Conservation (phyloP, 2,329 filamentous ascomycete genomes). For the Aspergillus fumigatus region DNA sequence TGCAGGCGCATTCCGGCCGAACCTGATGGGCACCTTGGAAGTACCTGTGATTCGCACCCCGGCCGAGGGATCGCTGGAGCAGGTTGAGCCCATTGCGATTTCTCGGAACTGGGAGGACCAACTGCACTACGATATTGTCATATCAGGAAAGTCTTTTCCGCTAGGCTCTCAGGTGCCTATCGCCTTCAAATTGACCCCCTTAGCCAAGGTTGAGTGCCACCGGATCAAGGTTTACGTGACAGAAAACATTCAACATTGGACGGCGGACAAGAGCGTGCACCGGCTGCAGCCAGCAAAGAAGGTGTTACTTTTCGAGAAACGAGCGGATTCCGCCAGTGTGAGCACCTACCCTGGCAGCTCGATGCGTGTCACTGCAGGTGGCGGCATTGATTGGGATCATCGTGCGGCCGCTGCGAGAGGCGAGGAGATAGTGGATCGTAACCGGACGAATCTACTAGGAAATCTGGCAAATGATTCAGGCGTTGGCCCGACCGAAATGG, state of each 20-base stretch:
- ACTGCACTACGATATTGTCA: conserved; percentile 91
- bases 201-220: conserved; percentile 91
- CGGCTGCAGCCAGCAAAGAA: conserved; percentile 79
- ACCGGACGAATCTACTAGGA: conserved; percentile 69
- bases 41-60: conserved; percentile 80
- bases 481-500: conserved; percentile 86
- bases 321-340: conserved; percentile 70
- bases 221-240: conserved; percentile 88
- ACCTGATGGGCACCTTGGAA: conserved; percentile 76
- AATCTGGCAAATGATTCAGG: conserved; percentile 72
- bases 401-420: conserved; percentile 54
- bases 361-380: conserved; percentile 71
- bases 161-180: conserved; percentile 84
- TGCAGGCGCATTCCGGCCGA: conserved; percentile 83
- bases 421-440: conserved; percentile 50
- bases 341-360: conserved; percentile 71
- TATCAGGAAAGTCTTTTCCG: conserved; percentile 91
- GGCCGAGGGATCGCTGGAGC: conserved; percentile 81
- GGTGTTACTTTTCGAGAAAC: conserved; percentile 82
- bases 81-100: conserved; percentile 89
- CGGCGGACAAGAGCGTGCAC: conserved; percentile 77
- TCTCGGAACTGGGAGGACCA: conserved; percentile 93
- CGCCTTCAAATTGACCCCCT: conserved; percentile 85
- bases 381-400: conserved; percentile 66
- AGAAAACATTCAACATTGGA: conserved; percentile 88